These are phyloP conservation scores for Xylariomycetidae sp. DNA, from an alignment of 2,329 filamentous ascomycete species.

Conservation along the genomic window DNA sequence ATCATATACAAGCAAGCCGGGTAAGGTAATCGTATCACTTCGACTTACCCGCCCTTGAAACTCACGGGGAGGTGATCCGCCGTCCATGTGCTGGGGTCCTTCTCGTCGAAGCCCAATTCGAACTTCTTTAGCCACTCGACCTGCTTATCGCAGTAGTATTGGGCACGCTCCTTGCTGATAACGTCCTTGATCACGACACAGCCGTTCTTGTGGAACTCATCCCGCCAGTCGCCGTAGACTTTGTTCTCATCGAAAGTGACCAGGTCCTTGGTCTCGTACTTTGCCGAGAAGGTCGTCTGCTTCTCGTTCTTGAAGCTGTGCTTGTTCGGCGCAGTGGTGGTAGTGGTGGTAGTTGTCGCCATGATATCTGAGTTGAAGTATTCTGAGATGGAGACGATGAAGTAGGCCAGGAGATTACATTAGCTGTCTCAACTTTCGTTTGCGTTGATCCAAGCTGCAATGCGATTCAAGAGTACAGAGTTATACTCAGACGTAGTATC, in stretches of 20 bases:
- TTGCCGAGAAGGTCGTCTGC: slow-evolving; percentile 10
- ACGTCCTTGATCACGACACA: slow-evolving; percentile 36
- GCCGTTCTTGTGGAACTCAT: slow-evolving; percentile 37
- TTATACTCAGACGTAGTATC: no score
- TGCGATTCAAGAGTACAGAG: no score
- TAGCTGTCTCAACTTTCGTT: no score
- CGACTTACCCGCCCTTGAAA: slow-evolving; percentile 26
- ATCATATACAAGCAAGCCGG: no score
- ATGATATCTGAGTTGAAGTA: slow-evolving; percentile 1
- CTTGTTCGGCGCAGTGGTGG: slow-evolving; percentile 7
- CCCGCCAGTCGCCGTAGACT: slow-evolving; percentile 36
- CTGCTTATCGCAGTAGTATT: slow-evolving; percentile 35
- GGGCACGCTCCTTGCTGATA: slow-evolving; percentile 31
- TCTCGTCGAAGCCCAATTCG: slow-evolving; percentile 33
- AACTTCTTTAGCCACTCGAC: slow-evolving; percentile 39
- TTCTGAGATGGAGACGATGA: neutral
- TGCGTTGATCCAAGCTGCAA: no score
- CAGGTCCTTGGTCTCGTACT: slow-evolving; percentile 20
- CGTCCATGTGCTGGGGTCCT: slow-evolving; percentile 35
- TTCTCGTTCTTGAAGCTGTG: slow-evolving; percentile 4
- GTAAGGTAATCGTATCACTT: no score
- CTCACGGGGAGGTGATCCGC: slow-evolving; percentile 36
- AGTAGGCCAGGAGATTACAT: no score
- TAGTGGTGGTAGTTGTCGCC: slow-evolving; percentile 7
- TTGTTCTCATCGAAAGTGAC: slow-evolving; percentile 17